phyloP scores from a whole-genome alignment of 495 filamentous ascomycete species.

The Amniculicola lignicola region DNA sequence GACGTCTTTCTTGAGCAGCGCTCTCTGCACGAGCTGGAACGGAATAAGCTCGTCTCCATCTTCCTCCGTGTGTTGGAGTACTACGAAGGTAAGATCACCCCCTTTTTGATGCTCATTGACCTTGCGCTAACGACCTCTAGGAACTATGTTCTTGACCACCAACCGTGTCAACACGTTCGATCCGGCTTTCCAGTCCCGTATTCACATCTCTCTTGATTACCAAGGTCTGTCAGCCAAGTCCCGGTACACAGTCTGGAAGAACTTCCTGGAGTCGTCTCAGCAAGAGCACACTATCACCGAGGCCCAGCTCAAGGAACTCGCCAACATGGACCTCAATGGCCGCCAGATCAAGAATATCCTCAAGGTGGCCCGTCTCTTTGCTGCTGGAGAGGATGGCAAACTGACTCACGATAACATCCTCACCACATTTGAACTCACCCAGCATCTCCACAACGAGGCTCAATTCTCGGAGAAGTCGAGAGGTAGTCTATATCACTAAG shows the following conservation, averaged over 20 bases:
- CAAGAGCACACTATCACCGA: conserved; percentile 43
- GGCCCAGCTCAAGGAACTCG: conserved; percentile 45
- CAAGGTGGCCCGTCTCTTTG: conserved; percentile 53
- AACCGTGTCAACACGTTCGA: conserved; percentile 44
- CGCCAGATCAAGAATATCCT: conserved; percentile 65
- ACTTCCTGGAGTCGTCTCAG: conserved; percentile 39
- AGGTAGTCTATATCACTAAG: conserved; percentile 19
- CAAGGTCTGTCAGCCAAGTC: conserved; percentile 38
- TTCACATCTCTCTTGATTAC: conserved; percentile 46
- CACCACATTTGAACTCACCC: conserved; percentile 48
- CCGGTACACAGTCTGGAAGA: conserved; percentile 46
- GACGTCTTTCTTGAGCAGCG: conserved; percentile 62
- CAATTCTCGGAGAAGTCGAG: conserved; percentile 21
- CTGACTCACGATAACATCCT: conserved; percentile 47
- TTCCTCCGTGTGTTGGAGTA: conserved; percentile 55
- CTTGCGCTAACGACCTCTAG: conserved; percentile 40
- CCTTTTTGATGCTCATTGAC: background rate
- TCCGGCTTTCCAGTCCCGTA: conserved; percentile 43
- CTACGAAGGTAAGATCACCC: conserved; percentile 52
- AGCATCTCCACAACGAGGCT: conserved; percentile 42
- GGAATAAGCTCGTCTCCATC: conserved; percentile 45
- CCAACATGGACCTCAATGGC: conserved; percentile 53
- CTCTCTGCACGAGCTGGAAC: conserved; percentile 40
- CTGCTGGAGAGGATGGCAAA: conserved; percentile 39
- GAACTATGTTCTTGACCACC: conserved; percentile 40